Conservation (phyloP, 768 basidiomycete genomes). For the Albatrellus ellisii region DNA sequence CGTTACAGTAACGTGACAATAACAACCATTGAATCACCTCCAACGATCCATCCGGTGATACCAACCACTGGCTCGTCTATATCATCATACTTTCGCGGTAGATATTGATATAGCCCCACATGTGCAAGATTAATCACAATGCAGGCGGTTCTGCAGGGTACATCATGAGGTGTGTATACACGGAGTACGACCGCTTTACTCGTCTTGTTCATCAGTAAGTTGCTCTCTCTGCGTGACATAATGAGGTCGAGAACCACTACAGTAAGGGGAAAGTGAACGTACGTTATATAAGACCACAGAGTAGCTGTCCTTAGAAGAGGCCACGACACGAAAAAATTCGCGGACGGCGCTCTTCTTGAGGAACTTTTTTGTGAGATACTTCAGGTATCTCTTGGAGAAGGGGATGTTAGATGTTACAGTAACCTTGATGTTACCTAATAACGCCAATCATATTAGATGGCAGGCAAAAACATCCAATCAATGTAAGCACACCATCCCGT, state of each 20-base stretch:
- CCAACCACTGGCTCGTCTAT: no score
- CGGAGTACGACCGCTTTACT: conserved; percentile 20
- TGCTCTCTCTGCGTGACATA: conserved; percentile 20
- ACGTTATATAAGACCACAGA: conserved; percentile 94
- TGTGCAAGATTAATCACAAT: background rate
- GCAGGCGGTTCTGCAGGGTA: background rate
- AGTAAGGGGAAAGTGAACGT: conserved; percentile 36
- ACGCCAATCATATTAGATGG: background rate
- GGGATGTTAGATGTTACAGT: conserved; percentile 77
- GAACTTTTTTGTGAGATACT: conserved; percentile 99
- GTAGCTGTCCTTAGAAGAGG: conserved; percentile 87
- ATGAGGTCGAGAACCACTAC: background rate
- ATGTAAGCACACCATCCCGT: conserved; percentile 57
- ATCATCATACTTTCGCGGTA: no score
- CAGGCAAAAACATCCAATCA: background rate
- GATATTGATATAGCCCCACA: no score
- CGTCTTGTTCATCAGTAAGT: conserved; percentile 43
- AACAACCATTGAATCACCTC: no score
- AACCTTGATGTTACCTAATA: conserved; percentile 66
- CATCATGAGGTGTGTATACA: background rate
- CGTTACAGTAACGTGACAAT: no score
- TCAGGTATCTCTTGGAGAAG: conserved; percentile 95
- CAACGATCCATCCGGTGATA: no score
- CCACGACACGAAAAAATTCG: conserved; percentile 97
- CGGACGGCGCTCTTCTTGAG: conserved; percentile 94